Evolutionary conservation across 768 basidiomycete species (phyloP), one percentile per base, ranked within the genome.

Genomic region (Lactarius psammicola): DNA sequence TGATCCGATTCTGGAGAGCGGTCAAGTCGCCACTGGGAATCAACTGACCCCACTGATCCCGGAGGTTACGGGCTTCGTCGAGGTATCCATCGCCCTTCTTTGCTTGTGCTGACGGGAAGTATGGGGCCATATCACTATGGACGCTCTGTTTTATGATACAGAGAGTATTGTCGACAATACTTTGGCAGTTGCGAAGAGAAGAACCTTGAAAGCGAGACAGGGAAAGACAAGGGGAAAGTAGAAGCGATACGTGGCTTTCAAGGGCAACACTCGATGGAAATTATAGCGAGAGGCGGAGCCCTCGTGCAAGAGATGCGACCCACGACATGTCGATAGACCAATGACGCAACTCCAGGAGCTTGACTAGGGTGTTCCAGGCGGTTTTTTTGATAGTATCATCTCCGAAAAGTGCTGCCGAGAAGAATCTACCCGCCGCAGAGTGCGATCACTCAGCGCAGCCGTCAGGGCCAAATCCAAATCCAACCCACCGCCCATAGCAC

Each of bases 51-150:
- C 61, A 66, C 28, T 28, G 38, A 15, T 66, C 61, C 15, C 65
- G 65, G 53, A 66, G 40, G 42, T 42, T 23, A 26, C 66, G 57
- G 36, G 66, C 66, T 44, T 59, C 23, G 20, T 59, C 57, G 30
- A 67, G 66, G 54, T 34, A 67, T 11, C 28, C 40, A 34, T 67
- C 66, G 40, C 66, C 66, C 20, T 40, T 66, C 46, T 26, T 62
- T 8, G 49, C 56, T 56, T 53, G 60, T 11, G 31, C 30, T 11
- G 65, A 66, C n/a, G 46, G 60, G 31, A 61, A 46, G 42, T 58
- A 62, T 54, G 46, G 28, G 9, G 64, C 28, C 64, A 56, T 42
- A 26, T 65, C 8, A 30, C 11, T 18, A 26, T 9, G 9, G 28
- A 51, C 3, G 51, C 57, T 65, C n/a, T 38, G 10, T 8, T 31